These are phyloP conservation scores for Sistotremastrum niveocremeum DNA, from an alignment of 768 basidiomycete species.

Conservation along the genomic window DNA sequence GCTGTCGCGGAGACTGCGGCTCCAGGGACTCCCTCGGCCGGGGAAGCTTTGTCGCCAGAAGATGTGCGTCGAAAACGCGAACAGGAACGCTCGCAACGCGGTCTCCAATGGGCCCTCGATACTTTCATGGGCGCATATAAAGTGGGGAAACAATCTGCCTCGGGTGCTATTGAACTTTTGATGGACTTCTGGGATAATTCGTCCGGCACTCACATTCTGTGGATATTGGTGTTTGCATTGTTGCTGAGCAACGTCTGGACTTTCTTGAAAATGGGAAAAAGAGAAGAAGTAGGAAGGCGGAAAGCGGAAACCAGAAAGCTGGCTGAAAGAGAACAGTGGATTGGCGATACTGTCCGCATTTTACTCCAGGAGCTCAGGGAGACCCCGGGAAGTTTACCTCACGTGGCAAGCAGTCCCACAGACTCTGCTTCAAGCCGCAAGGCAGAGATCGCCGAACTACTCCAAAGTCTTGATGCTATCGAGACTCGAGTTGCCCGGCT, in stretches of 20 bases:
- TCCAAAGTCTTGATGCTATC: constrained; percentile 36
- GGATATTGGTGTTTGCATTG: constrained; percentile 56
- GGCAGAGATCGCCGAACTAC: constrained; percentile 35
- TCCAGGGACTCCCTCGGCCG: constrained; percentile 7
- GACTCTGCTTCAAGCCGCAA: constrained; percentile 11
- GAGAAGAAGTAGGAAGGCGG: constrained; percentile 29
- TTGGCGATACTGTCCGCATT: constrained; percentile 57
- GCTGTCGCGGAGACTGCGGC: constrained; percentile 20
- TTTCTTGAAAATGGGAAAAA: constrained; percentile 34
- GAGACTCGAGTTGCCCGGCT: constrained; percentile 34
- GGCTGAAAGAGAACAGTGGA: constrained; percentile 64
- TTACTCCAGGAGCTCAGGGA: constrained; percentile 57
- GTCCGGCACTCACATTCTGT: constrained; percentile 56
- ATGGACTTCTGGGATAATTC: constrained; percentile 71
- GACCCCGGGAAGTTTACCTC: constrained; percentile 11
- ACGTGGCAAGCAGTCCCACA: constrained; percentile 3
- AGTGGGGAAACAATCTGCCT: constrained; percentile 58
- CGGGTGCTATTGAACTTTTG: constrained; percentile 64
- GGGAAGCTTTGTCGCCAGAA: constrained; percentile 12
- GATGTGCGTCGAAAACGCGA: constrained; percentile 41
- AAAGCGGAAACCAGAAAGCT: constrained; percentile 35
- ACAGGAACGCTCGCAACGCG: constrained; percentile 53
- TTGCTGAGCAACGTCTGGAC: constrained; percentile 75
- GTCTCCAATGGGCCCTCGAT: constrained; percentile 81
- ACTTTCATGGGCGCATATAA: constrained; percentile 65